phyloP scores from a whole-genome alignment of 2,329 filamentous ascomycete genomes.

The Aureobasidium sp. region DNA sequence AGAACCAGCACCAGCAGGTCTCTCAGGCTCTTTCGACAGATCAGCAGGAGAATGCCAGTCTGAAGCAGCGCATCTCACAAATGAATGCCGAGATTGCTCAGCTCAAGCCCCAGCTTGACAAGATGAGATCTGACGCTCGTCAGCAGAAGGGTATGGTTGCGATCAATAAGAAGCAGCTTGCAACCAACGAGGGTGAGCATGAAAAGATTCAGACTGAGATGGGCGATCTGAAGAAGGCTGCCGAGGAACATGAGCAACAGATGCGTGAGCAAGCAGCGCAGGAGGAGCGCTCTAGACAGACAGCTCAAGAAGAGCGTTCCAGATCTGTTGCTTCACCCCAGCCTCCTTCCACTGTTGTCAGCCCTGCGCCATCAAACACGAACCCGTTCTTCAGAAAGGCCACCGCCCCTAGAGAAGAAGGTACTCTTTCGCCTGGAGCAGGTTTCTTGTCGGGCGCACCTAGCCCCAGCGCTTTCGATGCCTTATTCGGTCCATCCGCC shows the following conservation, averaged over 20 bases:
- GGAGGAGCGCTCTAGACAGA: constrained; percentile 25
- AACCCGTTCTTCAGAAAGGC: constrained; percentile 87
- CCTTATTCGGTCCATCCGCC: constrained; percentile 36
- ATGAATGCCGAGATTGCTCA: constrained; percentile 77
- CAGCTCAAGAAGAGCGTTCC: constrained; percentile 29
- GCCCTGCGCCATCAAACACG: constrained; percentile 63
- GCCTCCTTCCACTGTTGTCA: constrained; percentile 49
- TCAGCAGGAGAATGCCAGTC: constrained; percentile 74
- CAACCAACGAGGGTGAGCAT: constrained; percentile 79
- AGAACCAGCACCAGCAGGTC: constrained; percentile 73
- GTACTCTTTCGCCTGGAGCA: constrained; percentile 11
- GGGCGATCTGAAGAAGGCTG: constrained; percentile 52
- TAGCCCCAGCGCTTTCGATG: constrained; percentile 31
- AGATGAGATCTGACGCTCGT: constrained; percentile 81
- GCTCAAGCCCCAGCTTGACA: constrained; percentile 86
- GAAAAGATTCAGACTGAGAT: constrained; percentile 81
- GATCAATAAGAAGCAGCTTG: constrained; percentile 97
- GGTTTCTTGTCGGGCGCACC: constrained; percentile 21
- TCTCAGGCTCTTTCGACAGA: constrained; percentile 70
- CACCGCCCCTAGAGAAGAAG: constrained; percentile 23
- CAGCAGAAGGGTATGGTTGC: constrained; percentile 95
- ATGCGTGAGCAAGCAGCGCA: constrained; percentile 32
- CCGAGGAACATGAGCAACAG: constrained; percentile 39
- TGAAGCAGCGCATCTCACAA: constrained; percentile 82
- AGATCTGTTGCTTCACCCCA: constrained; percentile 27